Base-by-base conservation (phyloP, 2,329 filamentous ascomycete species). In the Fusarium sambucinum region DNA sequence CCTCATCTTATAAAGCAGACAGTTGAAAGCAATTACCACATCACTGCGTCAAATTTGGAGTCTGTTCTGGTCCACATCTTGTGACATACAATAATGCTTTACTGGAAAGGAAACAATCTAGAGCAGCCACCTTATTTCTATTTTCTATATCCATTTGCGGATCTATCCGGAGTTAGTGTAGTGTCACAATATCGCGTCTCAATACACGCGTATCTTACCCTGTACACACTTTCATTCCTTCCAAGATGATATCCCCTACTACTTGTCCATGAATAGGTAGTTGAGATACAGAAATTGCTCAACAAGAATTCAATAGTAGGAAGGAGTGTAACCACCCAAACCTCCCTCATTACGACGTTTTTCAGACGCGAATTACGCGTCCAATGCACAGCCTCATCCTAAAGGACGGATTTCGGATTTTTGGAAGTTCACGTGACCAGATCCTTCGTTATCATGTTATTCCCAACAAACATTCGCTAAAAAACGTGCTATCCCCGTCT, bases 361-460 rank as follows among this genome's bases (percentile, higher is more conserved):
- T 21, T 17, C 10, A 37, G 10, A 51, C 14, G 47, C 17, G 23
- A 51, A 38, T 51, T 51, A 40, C 47, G 47, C 47, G 47, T 35
- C 33, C 47, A 19, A 40, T 51, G 47, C 47, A 51, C 47, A 51
- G 47, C 47, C 47, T 51, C 47, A 51, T 51, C 33, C 47, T 51
- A 6, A 19, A 11, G n/a, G 33, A 19, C 47, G 23, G 47, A 21
- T 40, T 51, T 21, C n/a, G 47, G 47, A 11, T 6, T 51, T 51
- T 27, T 14, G n/a, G 19, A 7, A 4, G 3, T 8, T 5, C 47
- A 51, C 47, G 47, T 51, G 47, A 51, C 32, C 19, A 2, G 3
- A 16, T 8, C 3, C 14, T 2, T 1, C 32, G 14, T 19, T 51
- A 25, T 27, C 16, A 45, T 33, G 21, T 45, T 17, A 25, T 32